Evolutionary conservation across 257 asterid species (phyloP).

Genomic region (Coffea canephora): DNA sequence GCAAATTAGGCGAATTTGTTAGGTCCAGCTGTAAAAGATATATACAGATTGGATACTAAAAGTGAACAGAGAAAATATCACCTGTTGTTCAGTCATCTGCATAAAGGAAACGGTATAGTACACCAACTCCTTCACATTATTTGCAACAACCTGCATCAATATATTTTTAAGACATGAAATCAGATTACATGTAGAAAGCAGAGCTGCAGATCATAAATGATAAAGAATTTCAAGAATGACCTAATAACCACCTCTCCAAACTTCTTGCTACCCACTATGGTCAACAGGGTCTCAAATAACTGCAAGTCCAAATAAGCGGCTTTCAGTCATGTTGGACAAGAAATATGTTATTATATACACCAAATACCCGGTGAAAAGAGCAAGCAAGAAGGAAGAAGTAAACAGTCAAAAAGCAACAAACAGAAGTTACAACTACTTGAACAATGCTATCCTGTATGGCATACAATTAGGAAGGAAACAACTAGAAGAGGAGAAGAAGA

Average conservation of each 20-base stretch:
- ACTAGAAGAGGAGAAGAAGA: not conserved
- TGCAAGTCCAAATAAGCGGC: conserved; percentile 38
- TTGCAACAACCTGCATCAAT: conserved; percentile 51
- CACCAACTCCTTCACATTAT: conserved; percentile 76
- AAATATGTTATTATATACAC: not conserved
- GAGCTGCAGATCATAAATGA: conserved; percentile 9
- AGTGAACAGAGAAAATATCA: conserved; percentile 17
- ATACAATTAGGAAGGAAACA: not conserved
- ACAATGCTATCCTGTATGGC: not conserved
- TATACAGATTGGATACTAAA: not conserved
- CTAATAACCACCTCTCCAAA: conserved; percentile 61
- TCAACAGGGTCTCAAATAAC: conserved; percentile 84
- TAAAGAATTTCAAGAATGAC: conserved; percentile 10
- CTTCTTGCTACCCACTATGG: conserved; percentile 72
- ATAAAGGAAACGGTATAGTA: conserved; percentile 83
- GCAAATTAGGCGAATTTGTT: not conserved
- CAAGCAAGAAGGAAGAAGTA: not conserved
- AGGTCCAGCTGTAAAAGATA: not conserved
- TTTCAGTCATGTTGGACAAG: not conserved
- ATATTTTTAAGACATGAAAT: conserved; percentile 8
- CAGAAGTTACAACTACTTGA: not conserved
- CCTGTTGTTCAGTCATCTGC: conserved; percentile 97
- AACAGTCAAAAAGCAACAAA: not conserved
- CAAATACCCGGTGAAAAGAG: not conserved
- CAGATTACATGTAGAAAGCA: not conserved